phyloP scores from a whole-genome alignment of 163 green algal species.

The Volvox carteri region DNA sequence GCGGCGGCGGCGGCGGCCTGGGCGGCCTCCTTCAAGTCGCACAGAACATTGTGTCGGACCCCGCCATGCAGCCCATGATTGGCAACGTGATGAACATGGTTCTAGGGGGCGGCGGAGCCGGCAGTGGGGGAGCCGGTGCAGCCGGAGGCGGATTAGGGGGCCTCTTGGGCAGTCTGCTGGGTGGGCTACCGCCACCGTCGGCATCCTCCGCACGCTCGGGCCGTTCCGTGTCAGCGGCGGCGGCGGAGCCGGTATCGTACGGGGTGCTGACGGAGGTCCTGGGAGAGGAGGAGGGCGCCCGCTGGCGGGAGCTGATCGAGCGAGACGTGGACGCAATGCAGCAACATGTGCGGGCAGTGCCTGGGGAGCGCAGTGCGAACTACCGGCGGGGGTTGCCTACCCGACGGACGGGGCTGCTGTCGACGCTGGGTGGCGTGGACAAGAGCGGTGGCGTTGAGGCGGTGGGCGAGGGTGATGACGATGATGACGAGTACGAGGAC shows the following conservation, averaged over 20 bases:
- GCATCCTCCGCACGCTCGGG: neutral
- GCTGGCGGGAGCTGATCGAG: conserved; percentile 50
- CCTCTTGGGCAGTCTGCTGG: conserved; percentile 59
- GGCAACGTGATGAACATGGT: conserved; percentile 27
- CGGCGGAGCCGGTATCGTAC: neutral
- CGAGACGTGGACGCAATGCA: conserved; percentile 46
- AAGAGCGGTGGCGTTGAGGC: neutral
- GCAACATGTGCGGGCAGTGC: conserved; percentile 24
- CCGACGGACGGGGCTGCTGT: conserved; percentile 9
- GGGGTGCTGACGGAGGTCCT: conserved; percentile 33
- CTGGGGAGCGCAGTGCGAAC: conserved; percentile 16
- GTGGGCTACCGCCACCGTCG: conserved; percentile 27
- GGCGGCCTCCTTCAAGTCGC: conserved; percentile 68
- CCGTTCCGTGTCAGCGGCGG: neutral
- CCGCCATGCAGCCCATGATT: conserved; percentile 68
- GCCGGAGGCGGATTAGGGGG: conserved; percentile 53
- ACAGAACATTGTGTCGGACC: conserved; percentile 62
- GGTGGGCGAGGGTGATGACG: neutral
- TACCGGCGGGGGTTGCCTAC: conserved; percentile 23
- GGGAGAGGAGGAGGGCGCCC: conserved; percentile 1
- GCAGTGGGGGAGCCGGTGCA: conserved; percentile 11
- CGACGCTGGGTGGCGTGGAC: neutral
- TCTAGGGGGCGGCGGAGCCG: conserved; percentile 57
- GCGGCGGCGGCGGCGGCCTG: conserved; percentile 57
- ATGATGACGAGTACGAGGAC: conserved; percentile 7